Conservation (phyloP, 2,329 filamentous ascomycete species). For the Alternaria ventricosa region DNA sequence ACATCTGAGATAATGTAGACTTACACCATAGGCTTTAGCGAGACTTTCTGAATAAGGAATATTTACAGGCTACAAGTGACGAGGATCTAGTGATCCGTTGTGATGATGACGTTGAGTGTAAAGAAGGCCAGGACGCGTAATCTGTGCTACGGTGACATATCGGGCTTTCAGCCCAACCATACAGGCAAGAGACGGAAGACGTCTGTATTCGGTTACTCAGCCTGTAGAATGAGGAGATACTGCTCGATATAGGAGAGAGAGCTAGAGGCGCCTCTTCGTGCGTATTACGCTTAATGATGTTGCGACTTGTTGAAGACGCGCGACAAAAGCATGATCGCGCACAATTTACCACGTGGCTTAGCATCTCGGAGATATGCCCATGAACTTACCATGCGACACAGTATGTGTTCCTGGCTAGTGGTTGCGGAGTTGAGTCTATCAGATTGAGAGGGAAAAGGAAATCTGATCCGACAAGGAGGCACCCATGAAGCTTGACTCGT, state of each 20-base stretch:
- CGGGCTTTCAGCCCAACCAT: neutral
- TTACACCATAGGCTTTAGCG: neutral
- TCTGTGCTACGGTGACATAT: neutral
- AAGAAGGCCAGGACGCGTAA: neutral
- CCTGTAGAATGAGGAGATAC: neutral
- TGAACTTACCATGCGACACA: neutral
- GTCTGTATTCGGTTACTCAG: neutral
- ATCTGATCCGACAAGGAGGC: neutral
- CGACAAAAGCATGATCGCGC: neutral
- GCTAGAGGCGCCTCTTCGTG: neutral
- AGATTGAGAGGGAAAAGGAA: neutral
- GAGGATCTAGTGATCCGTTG: neutral
- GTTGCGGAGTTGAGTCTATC: neutral
- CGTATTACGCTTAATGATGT: neutral
- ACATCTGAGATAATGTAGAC: neutral
- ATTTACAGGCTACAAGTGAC: neutral
- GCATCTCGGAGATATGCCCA: neutral
- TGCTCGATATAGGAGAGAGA: neutral
- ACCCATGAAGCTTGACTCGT: neutral
- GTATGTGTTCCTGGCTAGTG: neutral
- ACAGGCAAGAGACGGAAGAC: neutral
- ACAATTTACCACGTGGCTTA: neutral
- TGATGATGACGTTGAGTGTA: neutral
- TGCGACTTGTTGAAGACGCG: neutral
- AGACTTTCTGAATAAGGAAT: neutral